These are phyloP conservation scores for Phytophthora sp. DNA, from an alignment of 352 stramenopile species.

Conservation along the genomic window DNA sequence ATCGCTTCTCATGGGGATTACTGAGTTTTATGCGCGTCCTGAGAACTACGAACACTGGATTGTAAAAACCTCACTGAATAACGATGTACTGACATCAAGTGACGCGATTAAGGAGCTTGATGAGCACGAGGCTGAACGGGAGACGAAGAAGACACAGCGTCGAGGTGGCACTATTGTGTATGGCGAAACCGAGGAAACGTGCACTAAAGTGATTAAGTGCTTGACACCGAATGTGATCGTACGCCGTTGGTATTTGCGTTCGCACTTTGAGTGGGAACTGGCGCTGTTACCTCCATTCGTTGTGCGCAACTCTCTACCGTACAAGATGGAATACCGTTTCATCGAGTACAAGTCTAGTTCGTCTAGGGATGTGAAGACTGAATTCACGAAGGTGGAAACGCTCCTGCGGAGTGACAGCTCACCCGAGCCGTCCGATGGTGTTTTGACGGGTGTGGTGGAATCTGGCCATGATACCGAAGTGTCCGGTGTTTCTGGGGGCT, in stretches of 20 bases:
- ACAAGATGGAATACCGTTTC: conserved; percentile 86
- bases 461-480: conserved; percentile 81
- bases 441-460: conserved; percentile 59
- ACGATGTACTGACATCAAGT: conserved; percentile 72
- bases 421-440: conserved; percentile 34
- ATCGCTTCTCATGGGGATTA: conserved; percentile 80
- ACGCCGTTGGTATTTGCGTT: conserved; percentile 75
- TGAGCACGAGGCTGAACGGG: conserved; percentile 53
- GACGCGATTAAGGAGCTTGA: conserved; percentile 64
- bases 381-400: conserved; percentile 68
- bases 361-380: conserved; percentile 50
- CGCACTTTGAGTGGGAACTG: conserved; percentile 84
- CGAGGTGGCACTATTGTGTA: conserved; percentile 77
- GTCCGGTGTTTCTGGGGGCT: conserved; percentile 68
- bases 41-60: conserved; percentile 76
- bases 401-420: conserved; percentile 48
- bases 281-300: conserved; percentile 81
- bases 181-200: conserved; percentile 76
- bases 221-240: conserved; percentile 79
- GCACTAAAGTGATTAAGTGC: conserved; percentile 73
- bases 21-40: conserved; percentile 79
- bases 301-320: conserved; percentile 87
- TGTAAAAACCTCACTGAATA: conserved; percentile 76
- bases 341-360: conserved; percentile 80
- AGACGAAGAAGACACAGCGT: conserved; percentile 58